Base-by-base conservation (phyloP, 164 flowering plant genomes). In the Annona cherimola region DNA sequence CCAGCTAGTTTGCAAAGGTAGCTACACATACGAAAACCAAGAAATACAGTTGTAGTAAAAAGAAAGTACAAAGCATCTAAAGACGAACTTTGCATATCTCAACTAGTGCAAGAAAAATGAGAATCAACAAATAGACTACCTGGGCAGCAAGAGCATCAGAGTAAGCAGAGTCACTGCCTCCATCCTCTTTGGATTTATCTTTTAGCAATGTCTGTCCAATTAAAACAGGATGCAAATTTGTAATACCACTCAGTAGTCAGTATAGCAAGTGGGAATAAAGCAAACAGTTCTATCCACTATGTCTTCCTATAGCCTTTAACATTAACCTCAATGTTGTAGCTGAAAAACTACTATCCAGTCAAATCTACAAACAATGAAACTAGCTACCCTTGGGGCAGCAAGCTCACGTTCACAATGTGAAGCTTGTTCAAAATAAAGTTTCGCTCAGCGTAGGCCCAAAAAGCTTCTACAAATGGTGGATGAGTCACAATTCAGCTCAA, bases 131-230 rank as follows among this genome's bases (percentile, higher is more conserved):
- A 44, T 26, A 9, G 16, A 26, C 42, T 76, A 91, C 96, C 90
- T 89, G 92, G 4, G 87, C 78, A 26, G 87, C 85, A 40, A 91
- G 71, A 39, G 88, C 89, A 73, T 88, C 93, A 61, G 65, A 19
- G 67, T 77, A 66, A 35, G 82, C 90, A 40, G 85, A 40, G 11
- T 84, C 87, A 16, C 75, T 78, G 41, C 78, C 81, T 4, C 80
- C 41, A 45, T 75, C 43, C 42, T 83, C 89, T 63, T 76, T 83
- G 19, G 83, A 66, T 59, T 81, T 85, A 45, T 87, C 89, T 72
- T 84, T 84, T 66, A 88, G 80, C 81, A 86, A 45, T 0, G 81
- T 41, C 96, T 90, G 84, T 16, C 4, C 54, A 65, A 78, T 64
- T 1, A 61, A 62, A 42, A 67, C 55, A 43, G 26, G 3, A 42